Evolutionary conservation across 208 protist species (phyloP), one percentile per base, ranked within the genome.

Genomic region (Leishmania braziliensis): DNA sequence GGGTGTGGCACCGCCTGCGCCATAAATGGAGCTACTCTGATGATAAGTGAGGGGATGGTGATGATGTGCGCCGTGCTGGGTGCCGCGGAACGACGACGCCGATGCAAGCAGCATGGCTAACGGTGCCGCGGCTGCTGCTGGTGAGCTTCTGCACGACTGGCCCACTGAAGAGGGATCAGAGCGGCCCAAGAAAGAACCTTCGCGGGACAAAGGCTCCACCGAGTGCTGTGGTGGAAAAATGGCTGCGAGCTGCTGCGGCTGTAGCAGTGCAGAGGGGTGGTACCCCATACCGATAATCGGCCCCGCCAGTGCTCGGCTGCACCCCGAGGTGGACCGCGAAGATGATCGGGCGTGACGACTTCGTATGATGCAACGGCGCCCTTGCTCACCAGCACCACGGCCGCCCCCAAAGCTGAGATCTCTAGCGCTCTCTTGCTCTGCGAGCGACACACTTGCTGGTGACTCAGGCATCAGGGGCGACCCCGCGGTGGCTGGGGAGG

Each of bases 191-290:
- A 51, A 66, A 23, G 33, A 81, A 23, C 50, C 63, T 8, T 78
- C 63, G 43, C 73, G 60, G 1, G 71, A 83, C 29, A 83, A 29
- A 10, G 79, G 72, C n/a, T 63, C 79, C 16, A 43, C 53, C 9
- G 79, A 83, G 63, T 78, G 71, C 18, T 39, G 73, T 2, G 51
- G 79, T 36, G 46, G n/a, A 12, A 71, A 53, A 14, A 8, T 14
- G 29, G 73, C 16, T 4, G n/a, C 29, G 29, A 33, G 54, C 6
- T 46, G 54, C 54, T 60, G 50, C 54, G 73, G 33, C 54, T 72
- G 39, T 29, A 14, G 39, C 20, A 72, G 68, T 12, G 18, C 6
- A 6, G 39, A 71, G 14, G 33, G 5, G 66, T 71, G 66, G 66
- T 29, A 48, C 36, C 29, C 29, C 29, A 23, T n/a, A 48, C 66